Evolutionary conservation across 371 early-diverging fungal genomes (phyloP).

Genomic region (Rhizopus delemar): DNA sequence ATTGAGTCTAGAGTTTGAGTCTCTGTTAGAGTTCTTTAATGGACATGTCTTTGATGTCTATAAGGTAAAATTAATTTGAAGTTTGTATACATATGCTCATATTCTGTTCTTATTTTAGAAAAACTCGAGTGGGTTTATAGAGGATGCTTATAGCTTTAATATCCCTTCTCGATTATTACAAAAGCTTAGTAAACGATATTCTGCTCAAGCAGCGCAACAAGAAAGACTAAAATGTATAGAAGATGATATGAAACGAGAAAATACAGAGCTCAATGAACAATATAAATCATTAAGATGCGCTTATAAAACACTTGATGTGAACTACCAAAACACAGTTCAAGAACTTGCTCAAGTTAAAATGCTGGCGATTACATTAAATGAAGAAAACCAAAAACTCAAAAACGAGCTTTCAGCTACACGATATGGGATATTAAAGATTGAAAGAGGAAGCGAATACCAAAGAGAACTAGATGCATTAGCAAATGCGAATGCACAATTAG

Average conservation of each 20-base stretch:
- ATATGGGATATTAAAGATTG: constrained; percentile 14
- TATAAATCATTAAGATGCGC: constrained; percentile 57
- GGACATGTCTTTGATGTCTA: constrained; percentile 74
- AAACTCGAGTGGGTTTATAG: constrained; percentile 29
- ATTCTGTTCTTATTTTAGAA: constrained; percentile 1
- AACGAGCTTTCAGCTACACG: constrained; percentile 31
- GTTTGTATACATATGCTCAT: background rate
- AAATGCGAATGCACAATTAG: constrained; percentile 66
- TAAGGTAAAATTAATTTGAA: constrained; percentile 32
- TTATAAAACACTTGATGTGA: constrained; percentile 67
- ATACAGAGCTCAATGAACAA: constrained; percentile 61
- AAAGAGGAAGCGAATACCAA: constrained; percentile 44
- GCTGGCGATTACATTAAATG: constrained; percentile 53
- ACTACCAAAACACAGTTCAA: constrained; percentile 67
- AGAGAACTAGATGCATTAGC: constrained; percentile 70
- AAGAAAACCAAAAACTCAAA: constrained; percentile 62
- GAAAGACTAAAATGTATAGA: constrained; percentile 35
- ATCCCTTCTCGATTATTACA: constrained; percentile 25
- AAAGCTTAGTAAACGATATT: constrained; percentile 34
- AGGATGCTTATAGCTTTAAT: constrained; percentile 36
- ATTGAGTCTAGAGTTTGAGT: constrained; percentile 79
- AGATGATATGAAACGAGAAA: constrained; percentile 64
- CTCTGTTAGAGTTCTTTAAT: constrained; percentile 80
- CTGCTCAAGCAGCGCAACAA: constrained; percentile 30
- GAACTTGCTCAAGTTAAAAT: constrained; percentile 57